phyloP scores from a whole-genome alignment of 1,139 yeast genomes.

The Hemisphaericaspora xylanilytica region DNA sequence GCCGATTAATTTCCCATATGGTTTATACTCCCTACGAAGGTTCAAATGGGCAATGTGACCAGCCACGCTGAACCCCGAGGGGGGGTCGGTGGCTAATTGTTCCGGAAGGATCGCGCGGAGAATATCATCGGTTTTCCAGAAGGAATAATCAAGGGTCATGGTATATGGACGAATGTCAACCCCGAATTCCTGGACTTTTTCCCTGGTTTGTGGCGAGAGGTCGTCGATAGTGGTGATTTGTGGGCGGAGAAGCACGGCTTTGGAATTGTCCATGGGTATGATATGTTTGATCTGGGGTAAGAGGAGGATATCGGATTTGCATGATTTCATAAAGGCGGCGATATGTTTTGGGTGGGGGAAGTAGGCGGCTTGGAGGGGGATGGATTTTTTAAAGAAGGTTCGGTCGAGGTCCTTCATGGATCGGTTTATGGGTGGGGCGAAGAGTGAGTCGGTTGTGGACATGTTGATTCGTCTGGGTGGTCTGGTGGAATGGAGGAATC shows the following conservation, averaged over 20 bases:
- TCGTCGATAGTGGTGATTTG: constrained; percentile 14
- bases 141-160: constrained; percentile 63
- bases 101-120: constrained; percentile 75
- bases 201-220: constrained; percentile 42
- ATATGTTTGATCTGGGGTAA: constrained; percentile 68
- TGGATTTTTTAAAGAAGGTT: constrained; percentile 52
- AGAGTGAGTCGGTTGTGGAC: constrained; percentile 23
- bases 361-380: constrained; percentile 63
- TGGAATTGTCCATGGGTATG: constrained; percentile 47
- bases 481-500: constrained; percentile 15
- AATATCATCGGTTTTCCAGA: constrained; percentile 89
- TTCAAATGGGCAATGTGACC: constrained; percentile 97
- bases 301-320: constrained; percentile 56
- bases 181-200: constrained; percentile 45
- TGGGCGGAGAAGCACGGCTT: constrained; percentile 60
- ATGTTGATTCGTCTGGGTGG: constrained; percentile 28
- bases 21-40: constrained; percentile 79
- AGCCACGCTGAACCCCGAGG: constrained; percentile 88
- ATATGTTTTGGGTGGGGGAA: constrained; percentile 66
- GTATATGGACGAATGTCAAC: constrained; percentile 53
- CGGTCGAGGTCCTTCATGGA: constrained; percentile 67
- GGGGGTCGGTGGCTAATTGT: constrained; percentile 65
- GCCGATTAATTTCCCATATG: constrained; percentile 79
- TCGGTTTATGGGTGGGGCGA: constrained; percentile 67
- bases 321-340: constrained; percentile 52